phyloP scores from a whole-genome alignment of 139 green algal species.

The Chlamydomonas schloesseri region DNA sequence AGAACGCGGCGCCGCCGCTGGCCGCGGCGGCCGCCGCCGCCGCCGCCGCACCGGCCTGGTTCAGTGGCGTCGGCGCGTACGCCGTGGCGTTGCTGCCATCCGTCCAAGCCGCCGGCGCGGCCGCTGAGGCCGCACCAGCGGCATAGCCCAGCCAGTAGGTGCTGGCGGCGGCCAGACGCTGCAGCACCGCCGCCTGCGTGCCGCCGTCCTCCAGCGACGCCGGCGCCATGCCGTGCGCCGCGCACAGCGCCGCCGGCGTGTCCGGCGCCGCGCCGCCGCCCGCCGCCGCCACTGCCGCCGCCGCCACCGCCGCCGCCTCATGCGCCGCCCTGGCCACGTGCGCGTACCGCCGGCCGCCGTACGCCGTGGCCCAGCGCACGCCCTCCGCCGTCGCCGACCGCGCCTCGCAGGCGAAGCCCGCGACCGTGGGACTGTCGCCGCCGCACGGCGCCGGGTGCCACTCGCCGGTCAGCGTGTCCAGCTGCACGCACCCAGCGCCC shows the following conservation, averaged over 20 bases:
- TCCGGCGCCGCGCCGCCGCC: background rate
- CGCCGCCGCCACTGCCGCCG: background rate
- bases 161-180: background rate
- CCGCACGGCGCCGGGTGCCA: constrained; percentile 21
- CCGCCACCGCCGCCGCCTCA: background rate
- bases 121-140: background rate
- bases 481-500: background rate
- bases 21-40: background rate
- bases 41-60: background rate
- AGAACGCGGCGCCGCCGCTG: background rate
- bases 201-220: background rate
- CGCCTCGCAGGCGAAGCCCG: constrained; percentile 21
- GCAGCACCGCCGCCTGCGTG: constrained; percentile 7
- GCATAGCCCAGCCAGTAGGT: constrained; percentile 9
- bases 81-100: background rate
- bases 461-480: background rate
- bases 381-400: background rate
- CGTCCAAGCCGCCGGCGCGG: background rate
- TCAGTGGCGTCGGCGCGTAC: background rate
- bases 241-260: background rate
- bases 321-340: background rate
- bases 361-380: background rate
- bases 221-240: constrained; percentile 3
- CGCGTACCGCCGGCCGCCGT: background rate
- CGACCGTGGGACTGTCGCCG: background rate